phyloP scores from a whole-genome alignment of 345 rosid species.

The Passiflora organensis region DNA sequence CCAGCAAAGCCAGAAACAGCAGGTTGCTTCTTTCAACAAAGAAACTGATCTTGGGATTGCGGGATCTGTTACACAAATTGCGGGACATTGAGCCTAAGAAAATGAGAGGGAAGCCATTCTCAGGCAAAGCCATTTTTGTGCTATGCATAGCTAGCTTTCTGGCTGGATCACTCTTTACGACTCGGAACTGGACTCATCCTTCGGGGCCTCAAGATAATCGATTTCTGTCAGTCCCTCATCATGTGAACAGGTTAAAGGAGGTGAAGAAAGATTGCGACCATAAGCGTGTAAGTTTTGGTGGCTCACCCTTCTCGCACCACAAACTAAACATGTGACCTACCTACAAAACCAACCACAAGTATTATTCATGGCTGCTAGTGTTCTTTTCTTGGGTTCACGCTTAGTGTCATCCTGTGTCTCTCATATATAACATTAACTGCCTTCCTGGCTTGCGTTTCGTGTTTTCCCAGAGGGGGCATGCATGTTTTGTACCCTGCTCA shows the following conservation, averaged over 20 bases:
- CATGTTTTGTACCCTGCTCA: too few relatives aligned
- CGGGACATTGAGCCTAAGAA: constrained; percentile 33
- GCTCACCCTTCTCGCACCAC: not conserved
- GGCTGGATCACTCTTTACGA: constrained; percentile 58
- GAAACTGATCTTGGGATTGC: constrained; percentile 13
- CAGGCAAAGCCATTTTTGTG: constrained; percentile 56
- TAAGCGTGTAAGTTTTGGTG: constrained; percentile 53
- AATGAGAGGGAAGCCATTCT: constrained; percentile 64
- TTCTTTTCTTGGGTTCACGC: too few relatives aligned
- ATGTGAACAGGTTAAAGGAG: constrained; percentile 17
- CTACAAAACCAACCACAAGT: too few relatives aligned
- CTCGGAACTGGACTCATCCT: constrained; percentile 35
- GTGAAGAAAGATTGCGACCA: constrained; percentile 47
- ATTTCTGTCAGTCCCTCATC: constrained; percentile 21
- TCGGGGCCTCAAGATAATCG: constrained; percentile 19
- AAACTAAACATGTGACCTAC: too few relatives aligned
- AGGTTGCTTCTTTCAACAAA: constrained; percentile 11
- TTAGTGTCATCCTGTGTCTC: too few relatives aligned
- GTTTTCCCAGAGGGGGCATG: too few relatives aligned
- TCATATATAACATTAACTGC: too few relatives aligned
- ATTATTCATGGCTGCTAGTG: too few relatives aligned
- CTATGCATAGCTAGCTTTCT: constrained; percentile 67
- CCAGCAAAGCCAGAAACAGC: constrained; percentile 5
- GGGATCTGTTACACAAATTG: constrained; percentile 1
- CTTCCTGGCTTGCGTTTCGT: too few relatives aligned